phyloP scores from a whole-genome alignment of 805 yeast species.

The Wickerhamomyces subpelliculosus region DNA sequence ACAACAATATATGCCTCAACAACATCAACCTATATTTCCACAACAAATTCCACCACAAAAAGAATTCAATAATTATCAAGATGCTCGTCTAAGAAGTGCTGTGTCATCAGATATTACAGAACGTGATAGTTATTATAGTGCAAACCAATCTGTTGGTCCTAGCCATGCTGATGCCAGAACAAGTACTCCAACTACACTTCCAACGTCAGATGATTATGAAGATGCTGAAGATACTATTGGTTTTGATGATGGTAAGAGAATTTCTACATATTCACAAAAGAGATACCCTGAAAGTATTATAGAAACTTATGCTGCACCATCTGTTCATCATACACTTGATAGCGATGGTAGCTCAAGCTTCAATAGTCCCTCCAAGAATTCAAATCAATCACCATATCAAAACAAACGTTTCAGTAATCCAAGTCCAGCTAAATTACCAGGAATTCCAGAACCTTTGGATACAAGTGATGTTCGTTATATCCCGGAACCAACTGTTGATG shows the following conservation, averaged over 20 bases:
- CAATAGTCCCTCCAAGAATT: conserved; percentile 4
- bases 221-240: background rate
- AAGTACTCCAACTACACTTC: background rate
- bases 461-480: conserved; percentile 9
- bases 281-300: conserved; percentile 19
- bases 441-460: background rate
- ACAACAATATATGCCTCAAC: background rate
- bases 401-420: background rate
- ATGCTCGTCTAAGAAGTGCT: background rate
- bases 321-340: conserved; percentile 1
- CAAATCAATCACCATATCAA: background rate
- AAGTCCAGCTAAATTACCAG: background rate
- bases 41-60: too few species aligned
- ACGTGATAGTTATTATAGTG: conserved; percentile 2
- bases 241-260: background rate
- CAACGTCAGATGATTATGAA: background rate
- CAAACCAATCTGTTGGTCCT: background rate
- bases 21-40: too few species aligned
- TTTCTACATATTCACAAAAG: background rate
- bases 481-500: conserved; percentile 11
- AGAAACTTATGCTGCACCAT: conserved; percentile 14
- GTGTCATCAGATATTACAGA: background rate
- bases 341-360: conserved; percentile 2
- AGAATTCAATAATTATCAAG: background rate
- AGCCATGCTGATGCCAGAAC: background rate